Percentiles rank a stretch among this genome's conserved stretches.
Conservation (phyloP, 306 rosid species). For the Glycyrrhiza uralensis region DNA sequence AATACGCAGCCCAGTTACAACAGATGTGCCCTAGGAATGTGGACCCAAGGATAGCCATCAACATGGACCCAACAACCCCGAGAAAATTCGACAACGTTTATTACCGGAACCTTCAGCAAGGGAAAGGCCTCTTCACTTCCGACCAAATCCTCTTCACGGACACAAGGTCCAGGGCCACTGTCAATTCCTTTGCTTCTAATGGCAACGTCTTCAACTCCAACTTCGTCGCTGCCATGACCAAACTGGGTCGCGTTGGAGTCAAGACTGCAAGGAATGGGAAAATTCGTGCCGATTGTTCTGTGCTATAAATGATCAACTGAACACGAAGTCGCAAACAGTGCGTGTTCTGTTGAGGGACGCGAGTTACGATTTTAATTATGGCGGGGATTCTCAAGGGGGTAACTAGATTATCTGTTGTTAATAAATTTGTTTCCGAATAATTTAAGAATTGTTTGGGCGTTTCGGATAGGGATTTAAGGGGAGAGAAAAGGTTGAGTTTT, state of each 20-base stretch:
- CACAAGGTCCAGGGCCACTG: conserved; percentile 43
- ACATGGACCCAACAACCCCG: conserved; percentile 83
- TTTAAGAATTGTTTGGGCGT: neutral
- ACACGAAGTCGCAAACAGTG: neutral
- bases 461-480: neutral
- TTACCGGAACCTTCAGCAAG: conserved; percentile 59
- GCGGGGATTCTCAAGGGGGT: neutral
- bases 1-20: conserved; percentile 40
- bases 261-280: conserved; percentile 59
- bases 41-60: conserved; percentile 59
- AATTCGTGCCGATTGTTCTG: conserved; percentile 56
- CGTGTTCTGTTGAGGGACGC: neutral
- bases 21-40: conserved; percentile 61
- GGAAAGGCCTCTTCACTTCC: conserved; percentile 62
- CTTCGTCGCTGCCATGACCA: conserved; percentile 54
- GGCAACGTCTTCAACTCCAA: conserved; percentile 35
- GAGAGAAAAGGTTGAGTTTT: neutral
- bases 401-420: conserved; percentile 11
- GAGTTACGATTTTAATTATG: neutral
- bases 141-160: conserved; percentile 63
- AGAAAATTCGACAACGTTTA: conserved; percentile 51
- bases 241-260: conserved; percentile 69
- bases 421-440: conserved; percentile 7
- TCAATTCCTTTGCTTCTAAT: conserved; percentile 44
- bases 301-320: conserved; percentile 41